Evolutionary conservation across 305 asterid species (phyloP).

Genomic region (Petunia hybrid): DNA sequence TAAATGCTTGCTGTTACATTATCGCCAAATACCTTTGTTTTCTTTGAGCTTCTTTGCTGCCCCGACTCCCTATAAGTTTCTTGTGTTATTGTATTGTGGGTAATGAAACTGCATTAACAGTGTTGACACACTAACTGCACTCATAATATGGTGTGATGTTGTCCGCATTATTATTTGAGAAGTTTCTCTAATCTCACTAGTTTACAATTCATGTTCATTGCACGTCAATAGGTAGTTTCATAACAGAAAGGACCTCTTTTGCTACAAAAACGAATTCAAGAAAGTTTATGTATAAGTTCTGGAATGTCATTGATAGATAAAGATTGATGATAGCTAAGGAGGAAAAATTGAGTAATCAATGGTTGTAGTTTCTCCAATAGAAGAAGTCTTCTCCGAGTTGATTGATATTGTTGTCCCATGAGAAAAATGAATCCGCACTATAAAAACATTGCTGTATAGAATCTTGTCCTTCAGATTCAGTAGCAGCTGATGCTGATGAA

Average conservation of each 20-base stretch:
- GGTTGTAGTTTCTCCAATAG: neutral
- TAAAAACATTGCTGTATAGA: conserved; percentile 21
- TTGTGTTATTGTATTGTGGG: too few relatives aligned
- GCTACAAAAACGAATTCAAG: neutral
- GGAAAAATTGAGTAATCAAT: neutral
- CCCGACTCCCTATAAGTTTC: too few relatives aligned
- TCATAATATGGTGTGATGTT: neutral
- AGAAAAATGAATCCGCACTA: conserved; percentile 25
- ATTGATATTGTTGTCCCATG: conserved; percentile 29
- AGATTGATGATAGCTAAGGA: neutral
- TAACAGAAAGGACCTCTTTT: neutral
- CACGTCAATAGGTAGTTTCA: neutral
- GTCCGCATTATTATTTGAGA: neutral
- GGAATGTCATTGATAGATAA: neutral
- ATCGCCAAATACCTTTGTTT: too few relatives aligned
- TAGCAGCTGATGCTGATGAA: conserved; percentile 1
- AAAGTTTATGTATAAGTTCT: neutral
- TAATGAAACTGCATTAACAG: too few relatives aligned
- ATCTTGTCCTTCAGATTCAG: conserved; percentile 7
- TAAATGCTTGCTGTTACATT: neutral
- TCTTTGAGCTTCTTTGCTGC: too few relatives aligned
- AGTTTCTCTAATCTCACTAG: neutral
- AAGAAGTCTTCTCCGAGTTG: conserved; percentile 23
- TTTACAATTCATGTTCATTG: neutral
- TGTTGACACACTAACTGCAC: neutral